Evolutionary conservation across 148 eudicot genomes (phyloP).

Genomic region (Oxyria digyna): DNA sequence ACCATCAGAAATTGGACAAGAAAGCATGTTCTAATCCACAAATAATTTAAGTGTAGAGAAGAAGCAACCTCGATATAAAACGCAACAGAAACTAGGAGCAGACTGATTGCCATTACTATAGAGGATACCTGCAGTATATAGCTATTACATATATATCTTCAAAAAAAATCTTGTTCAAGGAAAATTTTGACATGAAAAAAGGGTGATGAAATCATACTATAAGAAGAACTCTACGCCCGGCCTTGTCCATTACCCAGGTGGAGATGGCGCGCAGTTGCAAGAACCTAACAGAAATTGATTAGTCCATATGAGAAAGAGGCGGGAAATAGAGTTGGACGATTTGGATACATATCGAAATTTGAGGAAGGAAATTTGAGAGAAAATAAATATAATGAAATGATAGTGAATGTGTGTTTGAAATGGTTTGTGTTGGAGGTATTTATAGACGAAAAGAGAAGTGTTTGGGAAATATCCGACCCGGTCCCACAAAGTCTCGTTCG

Average conservation of each 20-base stretch:
- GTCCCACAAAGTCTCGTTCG: too few species aligned
- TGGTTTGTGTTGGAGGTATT: too few species aligned
- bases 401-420: too few species aligned
- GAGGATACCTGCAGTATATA: constrained; percentile 3
- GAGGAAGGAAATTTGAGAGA: too few species aligned
- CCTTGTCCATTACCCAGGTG: constrained; percentile 72
- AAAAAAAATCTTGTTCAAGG: constrained; percentile 3
- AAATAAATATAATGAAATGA: too few species aligned
- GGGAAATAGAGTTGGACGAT: too few species aligned
- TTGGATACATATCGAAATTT: too few species aligned
- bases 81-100: constrained; percentile 42
- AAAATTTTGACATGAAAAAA: constrained; percentile 24
- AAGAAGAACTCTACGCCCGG: constrained; percentile 72
- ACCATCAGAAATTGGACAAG: constrained; percentile 4
- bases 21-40: neutral
- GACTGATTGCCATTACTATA: constrained; percentile 5
- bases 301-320: neutral
- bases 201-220: constrained; percentile 27
- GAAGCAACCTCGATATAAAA: constrained; percentile 53
- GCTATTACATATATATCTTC: neutral
- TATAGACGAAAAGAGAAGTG: too few species aligned
- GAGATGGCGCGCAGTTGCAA: constrained; percentile 74
- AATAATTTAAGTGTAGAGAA: neutral
- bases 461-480: too few species aligned
- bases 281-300: constrained; percentile 35